These are phyloP conservation scores for Penicillium palitans DNA, from an alignment of 2,329 filamentous ascomycete species.

Conservation along the genomic window DNA sequence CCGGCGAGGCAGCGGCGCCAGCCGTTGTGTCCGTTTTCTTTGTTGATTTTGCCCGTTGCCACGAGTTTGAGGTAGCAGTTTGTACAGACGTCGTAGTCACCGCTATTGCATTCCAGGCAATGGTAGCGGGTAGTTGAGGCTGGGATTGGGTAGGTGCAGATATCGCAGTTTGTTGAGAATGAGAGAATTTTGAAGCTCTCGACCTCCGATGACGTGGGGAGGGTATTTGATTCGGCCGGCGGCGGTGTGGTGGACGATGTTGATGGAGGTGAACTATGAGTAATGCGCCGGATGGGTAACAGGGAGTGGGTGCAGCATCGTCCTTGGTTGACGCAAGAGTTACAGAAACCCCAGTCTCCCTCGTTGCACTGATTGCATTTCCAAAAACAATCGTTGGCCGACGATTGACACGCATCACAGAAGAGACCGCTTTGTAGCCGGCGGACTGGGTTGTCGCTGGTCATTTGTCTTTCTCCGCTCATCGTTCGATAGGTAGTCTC, in stretches of 20 bases:
- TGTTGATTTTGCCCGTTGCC: conserved; percentile 62
- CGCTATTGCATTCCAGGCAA: conserved; percentile 72
- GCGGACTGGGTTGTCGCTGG: conserved; percentile 65
- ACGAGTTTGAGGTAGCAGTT: conserved; percentile 73
- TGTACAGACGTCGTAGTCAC: conserved; percentile 85
- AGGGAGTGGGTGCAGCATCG: conserved; percentile 78
- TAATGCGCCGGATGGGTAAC: conserved; percentile 68
- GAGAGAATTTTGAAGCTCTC: conserved; percentile 65
- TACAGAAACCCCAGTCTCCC: conserved; percentile 94
- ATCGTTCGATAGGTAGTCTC: conserved; percentile 28
- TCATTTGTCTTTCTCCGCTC: conserved; percentile 53
- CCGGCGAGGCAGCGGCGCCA: conserved; percentile 80
- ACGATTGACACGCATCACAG: conserved; percentile 72
- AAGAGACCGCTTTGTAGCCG: conserved; percentile 79
- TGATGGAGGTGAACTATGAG: conserved; percentile 27
- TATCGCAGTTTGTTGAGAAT: conserved; percentile 74
- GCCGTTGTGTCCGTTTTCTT: conserved; percentile 73
- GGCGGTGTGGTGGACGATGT: conserved; percentile 6
- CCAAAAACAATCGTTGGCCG: conserved; percentile 85
- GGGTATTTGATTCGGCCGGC: conserved; percentile 25
- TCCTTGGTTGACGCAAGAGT: conserved; percentile 79
- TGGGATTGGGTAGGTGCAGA: conserved; percentile 72
- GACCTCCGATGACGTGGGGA: conserved; percentile 39
- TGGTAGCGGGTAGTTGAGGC: conserved; percentile 72
- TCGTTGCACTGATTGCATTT: conserved; percentile 83